These are phyloP conservation scores for Amanita rubescens DNA, from an alignment of 768 basidiomycete genomes.

Conservation along the genomic window DNA sequence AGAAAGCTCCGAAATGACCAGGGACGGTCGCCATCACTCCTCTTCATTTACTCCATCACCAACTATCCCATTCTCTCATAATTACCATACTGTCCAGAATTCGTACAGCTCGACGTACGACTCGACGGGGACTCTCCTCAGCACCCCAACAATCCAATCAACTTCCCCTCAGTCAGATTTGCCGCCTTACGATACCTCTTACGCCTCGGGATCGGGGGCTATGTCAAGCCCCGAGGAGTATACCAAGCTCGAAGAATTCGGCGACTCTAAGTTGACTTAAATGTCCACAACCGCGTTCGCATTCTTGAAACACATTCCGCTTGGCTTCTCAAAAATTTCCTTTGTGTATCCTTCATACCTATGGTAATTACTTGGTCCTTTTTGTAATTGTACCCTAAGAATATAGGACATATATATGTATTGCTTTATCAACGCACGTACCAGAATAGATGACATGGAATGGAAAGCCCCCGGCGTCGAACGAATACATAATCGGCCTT, in stretches of 20 bases:
- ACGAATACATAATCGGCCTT: conserved; percentile 1
- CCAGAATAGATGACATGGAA: not conserved
- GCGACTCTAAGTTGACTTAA: conserved; percentile 25
- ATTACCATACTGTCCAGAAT: conserved; percentile 29
- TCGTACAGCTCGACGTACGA: conserved; percentile 37
- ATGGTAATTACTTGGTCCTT: not conserved
- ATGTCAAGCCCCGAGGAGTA: conserved; percentile 38
- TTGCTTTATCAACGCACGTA: not conserved
- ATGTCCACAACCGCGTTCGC: not conserved
- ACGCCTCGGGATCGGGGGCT: conserved; percentile 26
- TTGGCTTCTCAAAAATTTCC: conserved; percentile 6
- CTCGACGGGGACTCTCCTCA: conserved; percentile 25
- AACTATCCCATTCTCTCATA: conserved; percentile 29
- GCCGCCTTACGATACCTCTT: conserved; percentile 25
- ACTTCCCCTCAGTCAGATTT: conserved; percentile 19
- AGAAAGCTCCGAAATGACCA: conserved; percentile 23
- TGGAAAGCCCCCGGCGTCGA: not conserved
- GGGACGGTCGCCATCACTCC: conserved; percentile 24
- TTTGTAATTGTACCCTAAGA: conserved; percentile 1
- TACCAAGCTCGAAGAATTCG: conserved; percentile 35
- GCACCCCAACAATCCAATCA: conserved; percentile 30
- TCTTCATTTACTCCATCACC: conserved; percentile 29
- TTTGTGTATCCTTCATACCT: not conserved
- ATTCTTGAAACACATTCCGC: conserved; percentile 8
- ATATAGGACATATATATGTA: not conserved